Base-by-base conservation (phyloP, 2,329 filamentous ascomycete genomes). In the Knufia fluminis region DNA sequence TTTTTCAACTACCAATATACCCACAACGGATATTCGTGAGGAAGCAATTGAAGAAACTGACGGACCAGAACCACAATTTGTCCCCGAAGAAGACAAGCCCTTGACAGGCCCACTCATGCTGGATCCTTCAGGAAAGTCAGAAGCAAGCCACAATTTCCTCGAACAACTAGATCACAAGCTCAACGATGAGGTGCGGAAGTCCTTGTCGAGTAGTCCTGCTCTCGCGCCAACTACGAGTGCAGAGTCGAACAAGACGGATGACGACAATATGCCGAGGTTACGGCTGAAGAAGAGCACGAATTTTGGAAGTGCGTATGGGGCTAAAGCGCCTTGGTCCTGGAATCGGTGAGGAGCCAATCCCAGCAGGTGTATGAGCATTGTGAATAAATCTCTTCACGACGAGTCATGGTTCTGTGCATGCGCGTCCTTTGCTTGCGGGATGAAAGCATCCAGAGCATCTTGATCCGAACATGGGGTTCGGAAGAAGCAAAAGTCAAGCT, bases 261-360 rank as follows among this genome's bases (percentile, higher is more conserved):
- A 56, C 22, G 58, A 61, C 20, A 54, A 57, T 16, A 50, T 54
- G 35, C 59, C 59, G 24, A 48, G 46, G 56, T 58, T 71, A 50
- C 69, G 64, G 53, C 66, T 72, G 56, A 71, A 64, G 54, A 66
- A 67, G 22, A 67, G 65, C 14, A 71, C 66, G 16, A 72, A 72
- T 59, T 72, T 73, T 61, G 70, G 69, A n/a, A 69, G 68, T 49
- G 70, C 68, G 3, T 72, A 70, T 64, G 70, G 70, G 24, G 52
- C 22, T 3, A 43, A 23, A 7, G 26, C 7, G 14, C 46, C 46
- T 28, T 6, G 26, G 12, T 28, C 12, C 26, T 28, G 6, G 26
- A 12, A 28, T 28, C 6, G 26, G 26, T 28, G 26, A 28, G 12
- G 6, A 28, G 26, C 26, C 26, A 6, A 12, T 28, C 26, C 6